phyloP scores from a whole-genome alignment of 2,329 filamentous ascomycete genomes.

The Ceratocystis albifundus region DNA sequence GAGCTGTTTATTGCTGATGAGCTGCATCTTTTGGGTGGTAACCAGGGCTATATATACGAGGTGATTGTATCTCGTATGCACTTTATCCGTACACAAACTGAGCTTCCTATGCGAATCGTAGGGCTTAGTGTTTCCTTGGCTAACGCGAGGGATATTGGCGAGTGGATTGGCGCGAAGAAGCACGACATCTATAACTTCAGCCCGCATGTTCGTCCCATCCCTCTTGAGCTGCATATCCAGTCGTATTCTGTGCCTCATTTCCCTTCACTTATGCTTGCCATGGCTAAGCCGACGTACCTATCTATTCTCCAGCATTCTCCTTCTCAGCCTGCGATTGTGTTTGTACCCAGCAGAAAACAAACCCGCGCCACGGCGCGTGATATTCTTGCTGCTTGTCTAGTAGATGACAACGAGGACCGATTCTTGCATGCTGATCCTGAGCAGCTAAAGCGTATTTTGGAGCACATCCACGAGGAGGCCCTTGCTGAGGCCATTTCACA shows the following conservation, averaged over 20 bases:
- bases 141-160: constrained; percentile 85
- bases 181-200: constrained; percentile 99
- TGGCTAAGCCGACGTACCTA: constrained; percentile 88
- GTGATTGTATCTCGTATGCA: constrained; percentile 97
- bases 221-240: constrained; percentile 87
- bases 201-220: constrained; percentile 76
- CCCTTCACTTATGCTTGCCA: constrained; percentile 94
- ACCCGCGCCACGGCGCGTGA: constrained; percentile 78
- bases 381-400: constrained; percentile 72
- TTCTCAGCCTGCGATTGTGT: constrained; percentile 81
- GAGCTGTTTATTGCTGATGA: constrained; percentile 91
- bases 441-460: constrained; percentile 70
- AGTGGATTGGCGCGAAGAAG: constrained; percentile 96
- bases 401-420: constrained; percentile 83
- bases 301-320: constrained; percentile 79
- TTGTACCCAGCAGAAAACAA: constrained; percentile 89
- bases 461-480: constrained; percentile 72
- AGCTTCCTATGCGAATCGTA: constrained; percentile 73
- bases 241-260: constrained; percentile 94
- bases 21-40: constrained; percentile 81
- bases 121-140: constrained; percentile 84
- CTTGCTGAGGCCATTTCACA: constrained; percentile 83
- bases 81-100: constrained; percentile 80
- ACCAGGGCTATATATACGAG: constrained; percentile 82
- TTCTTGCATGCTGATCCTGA: constrained; percentile 78